Conservation (phyloP, 441 rosid genomes). For the Breynia disticha region DNA sequence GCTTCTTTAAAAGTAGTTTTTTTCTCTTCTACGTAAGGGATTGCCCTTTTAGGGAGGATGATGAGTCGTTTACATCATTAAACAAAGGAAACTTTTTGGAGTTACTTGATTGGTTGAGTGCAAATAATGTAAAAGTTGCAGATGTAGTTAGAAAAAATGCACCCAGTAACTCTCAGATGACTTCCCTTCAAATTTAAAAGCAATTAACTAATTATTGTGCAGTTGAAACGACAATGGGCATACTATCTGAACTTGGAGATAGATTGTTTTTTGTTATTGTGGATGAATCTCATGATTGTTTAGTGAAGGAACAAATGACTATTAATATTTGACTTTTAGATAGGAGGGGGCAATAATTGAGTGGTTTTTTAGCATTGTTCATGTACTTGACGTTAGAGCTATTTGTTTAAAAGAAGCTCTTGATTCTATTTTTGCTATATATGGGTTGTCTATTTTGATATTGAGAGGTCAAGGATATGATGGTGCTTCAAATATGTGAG, state of each 20-base stretch:
- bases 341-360: background rate
- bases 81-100: background rate
- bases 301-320: slow-evolving; percentile 7
- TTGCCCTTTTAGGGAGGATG: background rate
- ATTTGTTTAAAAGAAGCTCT: background rate
- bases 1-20: background rate
- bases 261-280: background rate
- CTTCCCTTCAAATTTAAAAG: background rate
- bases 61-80: background rate
- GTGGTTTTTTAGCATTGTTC: no score
- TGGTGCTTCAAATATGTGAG: slow-evolving; percentile 3
- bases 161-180: background rate
- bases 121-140: background rate
- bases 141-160: background rate
- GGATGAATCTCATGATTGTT: background rate
- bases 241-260: background rate
- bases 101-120: background rate
- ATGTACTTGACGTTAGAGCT: no score
- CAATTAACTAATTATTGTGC: background rate
- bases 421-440: background rate
- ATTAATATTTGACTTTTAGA: background rate
- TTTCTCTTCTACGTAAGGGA: background rate
- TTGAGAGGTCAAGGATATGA: slow-evolving; percentile 1
- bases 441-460: background rate
- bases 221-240: background rate